A percentile compares a stretch with the other conserved stretches of the same genome.
phyloP scores from a whole-genome alignment of 345 rosid genomes.

The Populus euphratica region DNA sequence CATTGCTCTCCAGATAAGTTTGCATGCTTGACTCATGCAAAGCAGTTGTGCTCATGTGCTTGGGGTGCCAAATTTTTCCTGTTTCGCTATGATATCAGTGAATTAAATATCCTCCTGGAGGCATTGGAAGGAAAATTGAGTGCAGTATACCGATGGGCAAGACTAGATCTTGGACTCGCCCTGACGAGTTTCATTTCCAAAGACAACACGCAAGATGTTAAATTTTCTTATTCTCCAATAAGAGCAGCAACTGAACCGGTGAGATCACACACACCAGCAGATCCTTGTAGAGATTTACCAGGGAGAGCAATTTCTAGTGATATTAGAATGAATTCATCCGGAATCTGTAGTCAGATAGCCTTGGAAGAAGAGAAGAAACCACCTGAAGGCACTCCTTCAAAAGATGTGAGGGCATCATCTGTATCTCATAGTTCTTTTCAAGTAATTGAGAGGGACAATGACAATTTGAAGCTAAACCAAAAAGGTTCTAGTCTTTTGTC shows the following conservation, averaged over 20 bases:
- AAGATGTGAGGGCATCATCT: conserved; percentile 25
- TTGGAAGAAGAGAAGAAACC: conserved; percentile 29
- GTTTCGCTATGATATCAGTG: conserved; percentile 77
- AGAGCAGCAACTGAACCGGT: conserved; percentile 26
- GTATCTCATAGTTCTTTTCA: conserved; percentile 20
- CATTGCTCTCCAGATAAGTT: conserved; percentile 85
- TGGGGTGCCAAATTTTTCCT: conserved; percentile 67
- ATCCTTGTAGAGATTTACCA: conserved; percentile 36
- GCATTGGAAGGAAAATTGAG: conserved; percentile 96
- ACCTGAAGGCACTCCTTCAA: conserved; percentile 27
- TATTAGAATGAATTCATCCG: conserved; percentile 25
- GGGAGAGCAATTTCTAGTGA: conserved; percentile 36
- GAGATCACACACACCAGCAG: conserved; percentile 34
- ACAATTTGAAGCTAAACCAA: conserved; percentile 21
- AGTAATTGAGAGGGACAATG: conserved; percentile 18
- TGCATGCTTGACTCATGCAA: conserved; percentile 84
- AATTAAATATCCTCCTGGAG: conserved; percentile 82
- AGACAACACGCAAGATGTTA: conserved; percentile 38
- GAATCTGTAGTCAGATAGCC: conserved; percentile 14
- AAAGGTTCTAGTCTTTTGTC: conserved; percentile 30
- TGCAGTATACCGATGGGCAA: conserved; percentile 97
- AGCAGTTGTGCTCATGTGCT: conserved; percentile 77
- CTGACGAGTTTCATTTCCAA: conserved; percentile 52
- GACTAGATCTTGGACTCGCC: conserved; percentile 86
- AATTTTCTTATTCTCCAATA: conserved; percentile 39